These are phyloP conservation scores for Magnolia changhungtana DNA, from an alignment of 164 flowering plant species.

Conservation along the genomic window DNA sequence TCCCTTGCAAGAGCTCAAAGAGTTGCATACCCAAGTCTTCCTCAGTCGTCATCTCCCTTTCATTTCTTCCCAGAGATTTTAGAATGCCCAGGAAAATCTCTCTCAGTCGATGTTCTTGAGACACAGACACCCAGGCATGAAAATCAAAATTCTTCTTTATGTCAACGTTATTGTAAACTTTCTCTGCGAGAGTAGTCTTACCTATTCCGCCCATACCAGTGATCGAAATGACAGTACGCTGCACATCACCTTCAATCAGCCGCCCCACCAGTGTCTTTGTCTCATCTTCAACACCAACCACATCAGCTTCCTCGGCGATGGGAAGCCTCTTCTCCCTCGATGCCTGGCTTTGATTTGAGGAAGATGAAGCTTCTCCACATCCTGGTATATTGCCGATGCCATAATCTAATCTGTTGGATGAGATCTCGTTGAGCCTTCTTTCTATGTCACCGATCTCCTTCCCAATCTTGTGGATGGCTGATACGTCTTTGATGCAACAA, in stretches of 20 bases:
- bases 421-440: conserved; percentile 20
- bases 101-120: conserved; percentile 25
- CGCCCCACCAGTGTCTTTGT: conserved; percentile 31
- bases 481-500: conserved; percentile 10
- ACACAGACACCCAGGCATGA: conserved; percentile 25
- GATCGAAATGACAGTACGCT: conserved; percentile 2
- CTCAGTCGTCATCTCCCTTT: conserved; percentile 22
- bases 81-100: background rate
- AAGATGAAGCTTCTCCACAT: conserved; percentile 12
- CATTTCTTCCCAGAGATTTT: background rate
- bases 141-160: background rate
- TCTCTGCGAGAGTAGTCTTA: background rate
- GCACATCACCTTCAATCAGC: conserved; percentile 23
- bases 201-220: conserved; percentile 11
- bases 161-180: background rate
- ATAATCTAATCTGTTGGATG: background rate
- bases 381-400: background rate
- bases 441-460: conserved; percentile 37
- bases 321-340: conserved; percentile 30
- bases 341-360: background rate
- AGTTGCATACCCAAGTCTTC: conserved; percentile 35
- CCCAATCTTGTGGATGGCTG: conserved; percentile 18
- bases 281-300: conserved; percentile 45
- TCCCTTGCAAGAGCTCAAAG: conserved; percentile 31
- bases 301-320: conserved; percentile 16